Conservation (phyloP, 805 yeast genomes). For the Middelhovenomyces tepae region DNA sequence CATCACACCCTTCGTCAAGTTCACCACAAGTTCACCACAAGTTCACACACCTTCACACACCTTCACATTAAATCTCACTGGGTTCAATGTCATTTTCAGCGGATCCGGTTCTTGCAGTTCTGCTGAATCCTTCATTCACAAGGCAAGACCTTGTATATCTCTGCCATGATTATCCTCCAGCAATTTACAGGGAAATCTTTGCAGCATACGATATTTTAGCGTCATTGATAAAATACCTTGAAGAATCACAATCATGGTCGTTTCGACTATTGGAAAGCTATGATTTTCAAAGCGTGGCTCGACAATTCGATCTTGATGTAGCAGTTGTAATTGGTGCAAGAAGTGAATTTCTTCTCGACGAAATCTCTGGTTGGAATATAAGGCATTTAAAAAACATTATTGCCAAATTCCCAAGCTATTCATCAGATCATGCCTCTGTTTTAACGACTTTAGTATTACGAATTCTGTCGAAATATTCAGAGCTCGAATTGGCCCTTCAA, state of each 20-base stretch:
- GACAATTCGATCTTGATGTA: conserved; percentile 19
- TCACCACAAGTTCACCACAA: no score
- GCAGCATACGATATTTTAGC: conserved; percentile 18
- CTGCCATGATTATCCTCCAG: conserved; percentile 7
- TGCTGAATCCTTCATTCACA: conserved; percentile 8
- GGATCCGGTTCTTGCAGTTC: conserved; percentile 6
- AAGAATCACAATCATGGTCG: conserved; percentile 24
- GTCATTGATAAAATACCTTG: conserved; percentile 15
- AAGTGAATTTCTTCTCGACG: conserved; percentile 16
- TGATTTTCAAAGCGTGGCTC: conserved; percentile 19
- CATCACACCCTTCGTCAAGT: no score
- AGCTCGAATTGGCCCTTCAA: conserved; percentile 23
- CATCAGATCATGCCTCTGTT: conserved; percentile 23
- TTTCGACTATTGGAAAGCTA: conserved; percentile 20
- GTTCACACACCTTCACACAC: not conserved
- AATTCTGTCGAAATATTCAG: conserved; percentile 17
- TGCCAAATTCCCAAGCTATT: conserved; percentile 9
- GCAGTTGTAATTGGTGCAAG: conserved; percentile 21
- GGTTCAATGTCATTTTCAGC: conserved; percentile 6
- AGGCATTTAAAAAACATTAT: conserved; percentile 21
- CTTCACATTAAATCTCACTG: conserved; percentile 6
- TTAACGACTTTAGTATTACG: conserved; percentile 24
- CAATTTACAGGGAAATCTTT: conserved; percentile 7
- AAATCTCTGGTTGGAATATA: conserved; percentile 22
- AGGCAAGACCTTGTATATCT: conserved; percentile 7